These are phyloP conservation scores for Dictyostelium intermedium DNA, from an alignment of 78 protist genomes.

Conservation along the genomic window DNA sequence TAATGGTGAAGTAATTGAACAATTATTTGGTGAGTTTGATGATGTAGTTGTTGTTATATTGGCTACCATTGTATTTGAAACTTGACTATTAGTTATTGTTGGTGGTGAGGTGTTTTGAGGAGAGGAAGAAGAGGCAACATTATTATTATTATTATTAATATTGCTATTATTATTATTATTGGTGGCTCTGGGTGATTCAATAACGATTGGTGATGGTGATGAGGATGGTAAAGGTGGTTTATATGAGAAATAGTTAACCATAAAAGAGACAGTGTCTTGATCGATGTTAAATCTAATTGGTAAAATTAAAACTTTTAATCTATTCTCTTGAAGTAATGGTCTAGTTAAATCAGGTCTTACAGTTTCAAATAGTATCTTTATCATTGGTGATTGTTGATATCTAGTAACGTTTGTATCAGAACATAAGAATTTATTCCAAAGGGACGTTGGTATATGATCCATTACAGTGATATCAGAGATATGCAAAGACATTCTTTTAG, in stretches of 20 bases:
- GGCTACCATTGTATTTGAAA: neutral
- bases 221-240: neutral
- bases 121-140: no score
- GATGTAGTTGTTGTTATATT: neutral
- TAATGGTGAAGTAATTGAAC: neutral
- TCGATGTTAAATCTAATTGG: conserved; percentile 71
- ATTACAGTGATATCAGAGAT: conserved; percentile 41
- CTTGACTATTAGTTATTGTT: neutral
- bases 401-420: conserved; percentile 60
- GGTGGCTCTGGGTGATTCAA: neutral
- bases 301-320: conserved; percentile 51
- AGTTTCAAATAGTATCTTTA: conserved; percentile 59
- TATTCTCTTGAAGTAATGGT: conserved; percentile 66
- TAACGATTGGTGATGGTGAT: neutral
- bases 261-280: conserved; percentile 59
- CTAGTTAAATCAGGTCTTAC: conserved; percentile 52
- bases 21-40: neutral
- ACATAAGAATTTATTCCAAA: conserved; percentile 67
- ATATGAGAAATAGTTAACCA: conserved; percentile 8
- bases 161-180: neutral
- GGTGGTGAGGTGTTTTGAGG: neutral
- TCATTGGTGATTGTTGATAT: conserved; percentile 65
- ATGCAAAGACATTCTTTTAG: conserved; percentile 36
- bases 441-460: conserved; percentile 56
- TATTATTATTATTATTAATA: no score